Conservation (phyloP, 2,329 filamentous ascomycete species). For the Hymenoscyphus repandus region DNA sequence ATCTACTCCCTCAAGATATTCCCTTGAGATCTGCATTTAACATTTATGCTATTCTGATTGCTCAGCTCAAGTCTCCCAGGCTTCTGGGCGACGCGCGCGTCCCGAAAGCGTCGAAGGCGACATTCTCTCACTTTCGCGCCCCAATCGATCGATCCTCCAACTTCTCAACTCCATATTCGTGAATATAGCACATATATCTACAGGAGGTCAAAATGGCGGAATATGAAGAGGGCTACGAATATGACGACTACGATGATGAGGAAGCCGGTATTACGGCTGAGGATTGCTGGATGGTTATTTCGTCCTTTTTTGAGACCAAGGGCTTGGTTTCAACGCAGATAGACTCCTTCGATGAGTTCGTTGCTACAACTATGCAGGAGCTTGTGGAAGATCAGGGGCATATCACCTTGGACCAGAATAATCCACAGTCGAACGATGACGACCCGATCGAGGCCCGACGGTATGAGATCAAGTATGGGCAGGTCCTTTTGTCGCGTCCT, state of each 20-base stretch:
- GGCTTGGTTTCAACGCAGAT: slow-evolving; percentile 96
- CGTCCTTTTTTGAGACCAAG: slow-evolving; percentile 93
- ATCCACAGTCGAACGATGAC: slow-evolving; percentile 69
- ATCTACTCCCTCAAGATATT: neutral
- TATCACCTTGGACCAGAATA: slow-evolving; percentile 89
- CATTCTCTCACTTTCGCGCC: slow-evolving; percentile 12
- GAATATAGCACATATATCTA: neutral
- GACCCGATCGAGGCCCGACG: slow-evolving; percentile 79
- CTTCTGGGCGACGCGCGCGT: slow-evolving; percentile 14
- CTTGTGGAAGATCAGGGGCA: slow-evolving; percentile 88
- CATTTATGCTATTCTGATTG: slow-evolving; percentile 15
- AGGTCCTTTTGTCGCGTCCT: slow-evolving; percentile 81
- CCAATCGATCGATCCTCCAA: slow-evolving; percentile 1
- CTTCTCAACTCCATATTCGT: neutral
- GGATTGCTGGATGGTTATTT: slow-evolving; percentile 98
- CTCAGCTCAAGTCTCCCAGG: slow-evolving; percentile 13
- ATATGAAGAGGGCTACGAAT: slow-evolving; percentile 54
- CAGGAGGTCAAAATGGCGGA: slow-evolving; percentile 27
- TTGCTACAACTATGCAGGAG: slow-evolving; percentile 88
- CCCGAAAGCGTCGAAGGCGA: slow-evolving; percentile 10
- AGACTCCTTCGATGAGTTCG: slow-evolving; percentile 97
- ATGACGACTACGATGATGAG: slow-evolving; percentile 64
- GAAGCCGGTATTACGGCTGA: slow-evolving; percentile 79
- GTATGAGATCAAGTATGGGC: slow-evolving; percentile 93
- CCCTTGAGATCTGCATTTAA: slow-evolving; percentile 2